Evolutionary conservation across 495 filamentous ascomycete genomes (phyloP).

Genomic region (Aspergillus carlsbadensis): DNA sequence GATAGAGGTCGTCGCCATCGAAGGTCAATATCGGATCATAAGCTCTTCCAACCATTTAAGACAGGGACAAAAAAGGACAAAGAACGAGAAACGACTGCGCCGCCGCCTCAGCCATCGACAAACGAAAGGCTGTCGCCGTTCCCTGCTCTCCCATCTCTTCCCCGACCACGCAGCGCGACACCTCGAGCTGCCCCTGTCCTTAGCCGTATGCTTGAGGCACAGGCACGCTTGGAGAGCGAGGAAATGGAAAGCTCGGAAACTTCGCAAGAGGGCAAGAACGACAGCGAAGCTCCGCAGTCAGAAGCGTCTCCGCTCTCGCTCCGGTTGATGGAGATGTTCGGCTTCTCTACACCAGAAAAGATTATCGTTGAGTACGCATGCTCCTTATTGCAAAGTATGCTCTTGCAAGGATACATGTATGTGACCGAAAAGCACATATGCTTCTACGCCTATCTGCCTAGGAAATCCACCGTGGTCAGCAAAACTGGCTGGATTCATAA

Average conservation of each 20-base stretch:
- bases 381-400: constrained; percentile 87
- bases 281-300: constrained; percentile 24
- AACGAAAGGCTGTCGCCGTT: constrained; percentile 18
- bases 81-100: constrained; percentile 5
- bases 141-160: constrained; percentile 24
- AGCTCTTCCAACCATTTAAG: constrained; percentile 57
- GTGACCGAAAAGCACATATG: constrained; percentile 91
- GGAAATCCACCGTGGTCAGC: constrained; percentile 74
- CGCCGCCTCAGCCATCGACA: constrained; percentile 19
- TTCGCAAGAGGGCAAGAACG: constrained; percentile 18
- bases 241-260: constrained; percentile 22
- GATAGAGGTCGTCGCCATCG: constrained; percentile 47
- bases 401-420: constrained; percentile 96
- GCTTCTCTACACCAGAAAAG: constrained; percentile 77
- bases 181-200: constrained; percentile 67
- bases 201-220: constrained; percentile 81
- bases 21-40: constrained; percentile 60
- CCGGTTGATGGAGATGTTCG: constrained; percentile 84
- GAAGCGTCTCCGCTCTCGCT: constrained; percentile 55
- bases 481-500: constrained; percentile 92
- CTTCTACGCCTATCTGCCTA: constrained; percentile 95
- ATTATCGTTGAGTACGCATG: constrained; percentile 92
- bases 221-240: constrained; percentile 56
- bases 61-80: constrained; percentile 41
- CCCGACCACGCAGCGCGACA: constrained; percentile 39